Evolutionary conservation across 441 rosid genomes (phyloP), one percentile per base, ranked within the genome.

Genomic region (Brassica balearica): DNA sequence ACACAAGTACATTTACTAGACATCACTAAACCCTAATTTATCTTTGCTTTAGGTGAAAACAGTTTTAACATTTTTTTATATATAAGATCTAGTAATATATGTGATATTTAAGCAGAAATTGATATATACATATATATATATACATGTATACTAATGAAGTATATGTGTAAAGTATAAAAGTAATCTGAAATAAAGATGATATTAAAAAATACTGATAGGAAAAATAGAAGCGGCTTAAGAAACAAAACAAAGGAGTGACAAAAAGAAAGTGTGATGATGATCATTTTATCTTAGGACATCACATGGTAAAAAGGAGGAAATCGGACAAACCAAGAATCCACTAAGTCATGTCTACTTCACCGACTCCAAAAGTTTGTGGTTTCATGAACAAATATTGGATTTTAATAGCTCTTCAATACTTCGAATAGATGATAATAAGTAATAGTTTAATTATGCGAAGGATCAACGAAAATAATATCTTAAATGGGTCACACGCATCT

Each of bases 281-380:
- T 68, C 41, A 63, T 67, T 67, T 51, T 27, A 76, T 81, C 71
- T 67, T 55, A 71, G 67, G 73, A 70, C 34, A 75, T 71, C 80
- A 80, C 80, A 80, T 80, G 74, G 62, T 76, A 65, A 65, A 75
- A 71, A 60, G 38, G 77, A 20, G 61, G 67, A 76, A 76, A 66
- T 66, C 65, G 73, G 77, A 75, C 83, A 71, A 76, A 46, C 73
- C 36, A 72, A 76, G 46, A 80, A 76, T 61, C 83, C 83, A 80
- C 77, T 1, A 76, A 72, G 80, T 76, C 77, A 76, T 72, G 80
- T 81, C 80, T 67, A 61, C 75, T 81, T 76, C 83, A 76, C 70
- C 70, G 66, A 34, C 51, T 80, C 65, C 38, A 38, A 59, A 71
- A 75, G 69, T 65, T 20, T 80, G 75, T 74, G 75, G 78, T 69